Base-by-base conservation (phyloP, 805 yeast genomes). In the Nakazawaea ernobii region DNA sequence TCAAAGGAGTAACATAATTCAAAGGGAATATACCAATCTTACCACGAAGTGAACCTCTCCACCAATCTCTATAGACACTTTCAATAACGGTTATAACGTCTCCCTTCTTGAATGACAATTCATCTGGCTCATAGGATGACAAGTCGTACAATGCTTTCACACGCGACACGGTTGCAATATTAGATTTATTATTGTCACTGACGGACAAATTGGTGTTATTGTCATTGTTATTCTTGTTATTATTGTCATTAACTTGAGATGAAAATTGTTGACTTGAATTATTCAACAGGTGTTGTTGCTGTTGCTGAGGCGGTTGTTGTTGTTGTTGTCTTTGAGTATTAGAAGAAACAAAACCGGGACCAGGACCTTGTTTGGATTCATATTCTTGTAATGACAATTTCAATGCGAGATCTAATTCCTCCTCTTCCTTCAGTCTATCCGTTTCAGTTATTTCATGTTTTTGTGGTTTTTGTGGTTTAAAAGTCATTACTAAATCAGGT, bases 51-150 rank as follows among this genome's bases (percentile, higher is more conserved):
- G 92, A 79, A 13, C 99, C 99, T 54, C 88, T 76, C 84, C 97
- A 87, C 99, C 99, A 92, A 59, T 92, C 98, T 52, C 87, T 75
- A 62, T 90, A 91, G 6, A 86, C 95, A 13, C 84, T 75, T 56
- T 91, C 98, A 32, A 91, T 71, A 1, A 94, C 96, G 1, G 84
- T 83, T 42, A 92, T 91, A 11, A 88, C 71, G 60, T 92, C 98
- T 36, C 96, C 97, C 57, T 82, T 82, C 43, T 81, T 72, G 66
- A 94, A 92, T 1, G 95, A 82, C 39, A 92, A 73, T 54, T 94
- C 97, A 52, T 91, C 97, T 2, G 84, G 84, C 58, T 90, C 97
- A 39, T 77, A 72, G 2, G 95, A 79, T 4, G 75, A 69, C 35
- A 91, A 71, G 60, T 90, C 96, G 59, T 88, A 94, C 43, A 94